phyloP scores from a whole-genome alignment of 768 basidiomycete species.

The Auricularia sp. region DNA sequence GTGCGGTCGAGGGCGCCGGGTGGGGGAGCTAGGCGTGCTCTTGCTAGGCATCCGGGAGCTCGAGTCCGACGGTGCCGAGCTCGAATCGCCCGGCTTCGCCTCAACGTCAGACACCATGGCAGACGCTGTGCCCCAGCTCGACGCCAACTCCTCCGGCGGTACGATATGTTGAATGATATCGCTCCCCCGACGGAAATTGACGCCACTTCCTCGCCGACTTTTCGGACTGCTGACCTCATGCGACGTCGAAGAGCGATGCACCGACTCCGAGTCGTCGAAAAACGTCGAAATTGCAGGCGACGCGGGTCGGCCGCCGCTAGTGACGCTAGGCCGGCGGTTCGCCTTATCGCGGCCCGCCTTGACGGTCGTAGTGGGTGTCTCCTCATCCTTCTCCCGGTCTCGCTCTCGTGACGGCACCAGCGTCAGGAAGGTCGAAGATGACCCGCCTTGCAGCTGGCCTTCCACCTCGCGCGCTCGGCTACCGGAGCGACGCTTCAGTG shows the following conservation, averaged over 20 bases:
- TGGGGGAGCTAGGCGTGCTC: neutral
- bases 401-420: neutral
- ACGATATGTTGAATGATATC: neutral
- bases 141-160: neutral
- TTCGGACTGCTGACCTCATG: neutral
- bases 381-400: neutral
- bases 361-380: neutral
- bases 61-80: neutral
- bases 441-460: no score
- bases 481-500: neutral
- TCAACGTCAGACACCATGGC: neutral
- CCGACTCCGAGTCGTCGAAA: neutral
- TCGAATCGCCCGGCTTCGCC: neutral
- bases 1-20: neutral
- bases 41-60: neutral
- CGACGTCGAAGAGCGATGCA: neutral
- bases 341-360: neutral
- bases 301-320: neutral
- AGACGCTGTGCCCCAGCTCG: neutral
- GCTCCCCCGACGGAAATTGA: neutral
- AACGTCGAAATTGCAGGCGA: neutral
- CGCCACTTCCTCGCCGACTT: neutral
- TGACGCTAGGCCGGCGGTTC: neutral
- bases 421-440: neutral
- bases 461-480: neutral